phyloP scores from a whole-genome alignment of 176 grass and related monocot species.

The Urochloa ruziziensis region DNA sequence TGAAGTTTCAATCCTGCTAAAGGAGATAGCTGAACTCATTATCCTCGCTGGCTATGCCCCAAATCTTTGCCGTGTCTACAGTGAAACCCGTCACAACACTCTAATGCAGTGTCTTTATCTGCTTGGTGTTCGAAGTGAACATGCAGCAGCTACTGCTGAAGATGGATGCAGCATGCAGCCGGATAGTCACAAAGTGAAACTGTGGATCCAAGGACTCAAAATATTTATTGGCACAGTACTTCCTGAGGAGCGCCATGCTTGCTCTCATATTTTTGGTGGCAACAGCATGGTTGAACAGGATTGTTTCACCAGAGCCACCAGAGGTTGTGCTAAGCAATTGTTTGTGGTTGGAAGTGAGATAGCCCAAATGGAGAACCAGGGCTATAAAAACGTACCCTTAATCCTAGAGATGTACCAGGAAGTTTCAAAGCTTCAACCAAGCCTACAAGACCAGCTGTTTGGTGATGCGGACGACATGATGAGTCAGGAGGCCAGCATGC shows the following conservation, averaged over 20 bases:
- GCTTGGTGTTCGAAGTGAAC: not conserved
- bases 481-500: not conserved
- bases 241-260: not conserved
- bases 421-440: not conserved
- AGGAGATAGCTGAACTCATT: constrained; percentile 31
- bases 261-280: not conserved
- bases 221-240: constrained; percentile 1
- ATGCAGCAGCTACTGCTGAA: not conserved
- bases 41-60: constrained; percentile 22
- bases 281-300: not conserved
- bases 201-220: constrained; percentile 28
- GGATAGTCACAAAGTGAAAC: not conserved
- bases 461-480: constrained; percentile 9
- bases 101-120: constrained; percentile 18
- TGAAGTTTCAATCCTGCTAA: constrained; percentile 7
- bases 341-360: not conserved
- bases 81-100: constrained; percentile 9
- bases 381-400: not conserved
- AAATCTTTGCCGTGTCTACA: not conserved
- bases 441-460: not conserved
- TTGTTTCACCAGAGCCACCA: not conserved
- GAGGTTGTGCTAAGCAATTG: not conserved
- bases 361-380: not conserved
- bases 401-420: constrained; percentile 23
- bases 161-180: not conserved